These are phyloP conservation scores for Boechera retrofracta DNA, from an alignment of 345 rosid species.

Conservation along the genomic window DNA sequence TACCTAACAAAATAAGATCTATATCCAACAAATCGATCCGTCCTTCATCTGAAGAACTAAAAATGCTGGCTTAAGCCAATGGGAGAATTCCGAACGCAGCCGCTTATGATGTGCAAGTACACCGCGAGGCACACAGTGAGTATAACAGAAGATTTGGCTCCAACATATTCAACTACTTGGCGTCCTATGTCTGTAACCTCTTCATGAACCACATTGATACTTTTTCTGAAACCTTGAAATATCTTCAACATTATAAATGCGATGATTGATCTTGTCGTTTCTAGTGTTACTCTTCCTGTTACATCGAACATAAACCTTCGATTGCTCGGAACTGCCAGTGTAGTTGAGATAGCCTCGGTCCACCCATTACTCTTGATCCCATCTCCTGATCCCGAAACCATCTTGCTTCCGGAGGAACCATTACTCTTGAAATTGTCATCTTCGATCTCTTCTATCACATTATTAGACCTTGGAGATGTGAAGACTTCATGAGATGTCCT, in stretches of 20 bases:
- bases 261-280: conserved; percentile 66
- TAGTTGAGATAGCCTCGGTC: conserved; percentile 58
- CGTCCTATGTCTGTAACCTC: conserved; percentile 71
- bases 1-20: conserved; percentile 28
- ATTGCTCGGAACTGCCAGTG: conserved; percentile 76
- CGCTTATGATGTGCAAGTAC: conserved; percentile 63
- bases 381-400: conserved; percentile 32
- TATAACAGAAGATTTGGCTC: conserved; percentile 74
- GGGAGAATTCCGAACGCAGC: conserved; percentile 35
- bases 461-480: conserved; percentile 51
- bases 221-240: conserved; percentile 60
- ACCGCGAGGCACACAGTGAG: conserved; percentile 77
- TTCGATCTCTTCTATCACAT: conserved; percentile 20
- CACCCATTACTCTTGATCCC: conserved; percentile 55
- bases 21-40: conserved; percentile 27
- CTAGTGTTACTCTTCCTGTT: conserved; percentile 90
- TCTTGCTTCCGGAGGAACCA: conserved; percentile 34
- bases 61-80: conserved; percentile 40
- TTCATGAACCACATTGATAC: conserved; percentile 53
- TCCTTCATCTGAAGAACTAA: conserved; percentile 14
- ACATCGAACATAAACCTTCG: conserved; percentile 81
- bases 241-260: conserved; percentile 68
- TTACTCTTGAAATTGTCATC: conserved; percentile 27
- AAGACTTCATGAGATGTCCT: conserved; percentile 80
- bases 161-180: conserved; percentile 65